These are phyloP conservation scores for Chernovozyma sophiae-reginae DNA, from an alignment of 1,139 yeast species.

Conservation along the genomic window DNA sequence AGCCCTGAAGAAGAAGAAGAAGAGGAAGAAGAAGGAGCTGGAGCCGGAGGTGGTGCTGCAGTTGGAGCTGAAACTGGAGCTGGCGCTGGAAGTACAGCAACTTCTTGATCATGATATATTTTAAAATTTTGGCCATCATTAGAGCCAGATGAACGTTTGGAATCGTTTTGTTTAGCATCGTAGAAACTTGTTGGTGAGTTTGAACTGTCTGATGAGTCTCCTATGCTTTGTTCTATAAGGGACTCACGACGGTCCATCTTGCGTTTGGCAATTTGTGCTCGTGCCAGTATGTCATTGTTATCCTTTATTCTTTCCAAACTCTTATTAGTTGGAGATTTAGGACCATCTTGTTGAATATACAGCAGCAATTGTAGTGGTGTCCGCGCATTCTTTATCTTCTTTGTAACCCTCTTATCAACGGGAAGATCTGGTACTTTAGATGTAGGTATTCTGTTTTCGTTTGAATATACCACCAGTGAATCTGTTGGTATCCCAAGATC, in stretches of 20 bases:
- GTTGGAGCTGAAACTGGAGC: background rate
- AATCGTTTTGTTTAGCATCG: constrained; percentile 5
- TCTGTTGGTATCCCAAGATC: background rate
- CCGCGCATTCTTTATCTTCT: background rate
- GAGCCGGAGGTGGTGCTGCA: too few species aligned
- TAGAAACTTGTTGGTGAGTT: constrained; percentile 5
- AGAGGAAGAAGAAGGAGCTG: background rate
- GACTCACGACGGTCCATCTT: background rate
- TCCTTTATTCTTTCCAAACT: background rate
- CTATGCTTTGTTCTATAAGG: constrained; percentile 9
- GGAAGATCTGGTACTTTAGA: background rate
- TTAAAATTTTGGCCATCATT: constrained; percentile 11
- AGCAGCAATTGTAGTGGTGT: background rate
- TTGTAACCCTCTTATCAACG: background rate
- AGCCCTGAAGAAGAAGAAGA: background rate
- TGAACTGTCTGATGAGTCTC: background rate
- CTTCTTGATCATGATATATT: constrained; percentile 10
- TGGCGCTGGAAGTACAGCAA: background rate
- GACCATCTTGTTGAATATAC: background rate
- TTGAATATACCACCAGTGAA: too few species aligned
- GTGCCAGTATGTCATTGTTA: too few species aligned
- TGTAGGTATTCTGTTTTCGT: too few species aligned
- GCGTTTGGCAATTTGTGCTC: background rate
- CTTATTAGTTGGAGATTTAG: background rate
- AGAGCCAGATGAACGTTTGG: background rate